A percentile compares a stretch with the other conserved stretches of the same genome.
Conservation (phyloP, 495 filamentous ascomycete genomes). For the Monascus purpureus region DNA sequence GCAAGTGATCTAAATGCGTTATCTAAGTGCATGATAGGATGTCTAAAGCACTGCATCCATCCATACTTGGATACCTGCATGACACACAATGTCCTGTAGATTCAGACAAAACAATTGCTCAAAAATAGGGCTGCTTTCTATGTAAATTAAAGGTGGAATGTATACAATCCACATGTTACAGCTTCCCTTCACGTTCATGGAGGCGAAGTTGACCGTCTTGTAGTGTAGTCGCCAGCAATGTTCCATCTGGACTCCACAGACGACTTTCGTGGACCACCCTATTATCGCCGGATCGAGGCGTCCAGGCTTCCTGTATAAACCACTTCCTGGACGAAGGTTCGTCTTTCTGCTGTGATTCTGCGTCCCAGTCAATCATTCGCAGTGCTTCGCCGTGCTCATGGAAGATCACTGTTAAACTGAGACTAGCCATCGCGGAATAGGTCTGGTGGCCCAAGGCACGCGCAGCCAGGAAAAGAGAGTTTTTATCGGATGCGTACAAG, state of each 20-base stretch:
- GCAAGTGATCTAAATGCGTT: background rate
- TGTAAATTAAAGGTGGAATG: no score
- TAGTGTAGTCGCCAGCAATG: conserved; percentile 47
- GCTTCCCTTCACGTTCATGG: conserved; percentile 8
- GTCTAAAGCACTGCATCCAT: conserved; percentile 1
- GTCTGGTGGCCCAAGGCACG: conserved; percentile 44
- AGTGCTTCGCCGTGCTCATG: conserved; percentile 32
- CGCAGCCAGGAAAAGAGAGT: conserved; percentile 48
- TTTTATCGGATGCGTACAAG: conserved; percentile 54
- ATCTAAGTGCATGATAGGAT: conserved; percentile 1
- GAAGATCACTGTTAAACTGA: conserved; percentile 49
- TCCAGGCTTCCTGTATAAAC: conserved; percentile 56
- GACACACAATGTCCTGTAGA: no score
- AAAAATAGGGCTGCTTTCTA: no score
- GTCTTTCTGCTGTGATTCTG: conserved; percentile 3
- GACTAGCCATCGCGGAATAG: conserved; percentile 40
- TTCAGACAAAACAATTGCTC: no score
- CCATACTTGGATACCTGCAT: background rate
- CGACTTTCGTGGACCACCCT: conserved; percentile 46
- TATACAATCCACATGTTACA: no score
- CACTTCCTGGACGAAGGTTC: conserved; percentile 32
- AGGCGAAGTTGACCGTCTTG: conserved; percentile 44
- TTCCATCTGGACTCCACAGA: conserved; percentile 47
- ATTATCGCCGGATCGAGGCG: conserved; percentile 39
- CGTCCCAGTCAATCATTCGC: conserved; percentile 24